Evolutionary conservation across 805 yeast genomes (phyloP).

Genomic region (Barnettozyma californica): DNA sequence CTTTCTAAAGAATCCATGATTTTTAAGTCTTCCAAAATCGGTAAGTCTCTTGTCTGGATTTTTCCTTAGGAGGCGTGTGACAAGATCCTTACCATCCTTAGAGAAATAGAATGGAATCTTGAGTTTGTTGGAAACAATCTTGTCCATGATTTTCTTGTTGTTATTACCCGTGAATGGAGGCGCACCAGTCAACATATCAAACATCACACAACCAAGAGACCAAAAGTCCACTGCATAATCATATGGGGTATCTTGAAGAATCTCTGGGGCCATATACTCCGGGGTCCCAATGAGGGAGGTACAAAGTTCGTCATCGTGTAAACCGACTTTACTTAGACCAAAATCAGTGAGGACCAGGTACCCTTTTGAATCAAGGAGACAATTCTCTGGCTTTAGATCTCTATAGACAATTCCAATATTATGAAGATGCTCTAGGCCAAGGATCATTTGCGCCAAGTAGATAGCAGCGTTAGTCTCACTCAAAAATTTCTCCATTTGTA

Average conservation of each 20-base stretch:
- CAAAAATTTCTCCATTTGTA: conserved; percentile 92
- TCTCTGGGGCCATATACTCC: conserved; percentile 88
- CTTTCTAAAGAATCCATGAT: conserved; percentile 72
- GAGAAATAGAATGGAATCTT: conserved; percentile 72
- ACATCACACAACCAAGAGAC: conserved; percentile 80
- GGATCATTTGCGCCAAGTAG: conserved; percentile 88
- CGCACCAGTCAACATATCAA: conserved; percentile 75
- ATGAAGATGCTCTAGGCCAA: conserved; percentile 90
- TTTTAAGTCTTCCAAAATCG: conserved; percentile 52
- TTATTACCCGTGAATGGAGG: conserved; percentile 89
- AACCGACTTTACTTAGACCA: conserved; percentile 82
- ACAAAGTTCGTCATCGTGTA: conserved; percentile 52
- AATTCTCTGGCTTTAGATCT: conserved; percentile 95
- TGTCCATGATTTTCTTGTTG: conserved; percentile 69
- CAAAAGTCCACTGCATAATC: conserved; percentile 86
- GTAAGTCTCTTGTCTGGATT: conserved; percentile 60
- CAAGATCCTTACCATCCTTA: conserved; percentile 72
- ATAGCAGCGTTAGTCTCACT: conserved; percentile 88
- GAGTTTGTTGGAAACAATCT: conserved; percentile 62
- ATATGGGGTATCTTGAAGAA: conserved; percentile 69
- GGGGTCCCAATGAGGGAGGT: conserved; percentile 81
- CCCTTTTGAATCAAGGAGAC: conserved; percentile 88
- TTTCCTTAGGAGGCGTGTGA: conserved; percentile 60
- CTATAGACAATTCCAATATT: conserved; percentile 93
- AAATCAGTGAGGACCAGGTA: conserved; percentile 94